Percentiles rank a stretch among this genome's conserved stretches.
These are phyloP conservation scores for Trichoderma sp. DNA, from an alignment of 2,329 filamentous ascomycete genomes.

Conservation along the genomic window DNA sequence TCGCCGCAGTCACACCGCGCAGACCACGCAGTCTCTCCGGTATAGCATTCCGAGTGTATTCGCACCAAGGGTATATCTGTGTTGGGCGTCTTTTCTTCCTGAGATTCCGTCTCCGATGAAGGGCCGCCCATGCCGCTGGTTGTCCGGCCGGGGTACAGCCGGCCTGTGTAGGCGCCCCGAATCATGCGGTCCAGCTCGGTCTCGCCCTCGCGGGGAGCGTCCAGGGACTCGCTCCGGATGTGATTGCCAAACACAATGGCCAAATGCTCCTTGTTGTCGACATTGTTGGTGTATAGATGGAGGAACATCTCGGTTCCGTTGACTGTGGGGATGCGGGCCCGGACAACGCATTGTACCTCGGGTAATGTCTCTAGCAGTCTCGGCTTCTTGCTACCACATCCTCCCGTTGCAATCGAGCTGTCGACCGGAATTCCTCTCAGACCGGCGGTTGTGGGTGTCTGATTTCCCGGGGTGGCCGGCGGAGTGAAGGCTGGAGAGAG, in stretches of 20 bases:
- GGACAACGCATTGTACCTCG: slow-evolving; percentile 87
- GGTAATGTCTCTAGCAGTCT: slow-evolving; percentile 74
- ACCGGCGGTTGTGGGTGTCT: slow-evolving; percentile 46
- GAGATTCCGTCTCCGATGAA: slow-evolving; percentile 28
- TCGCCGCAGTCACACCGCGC: slow-evolving; percentile 97
- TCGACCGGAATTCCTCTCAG: slow-evolving; percentile 60
- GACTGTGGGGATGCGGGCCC: slow-evolving; percentile 91
- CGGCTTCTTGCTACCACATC: slow-evolving; percentile 63
- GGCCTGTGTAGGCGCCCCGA: slow-evolving; percentile 85
- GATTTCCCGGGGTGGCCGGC: slow-evolving; percentile 60
- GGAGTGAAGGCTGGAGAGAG: slow-evolving; percentile 86
- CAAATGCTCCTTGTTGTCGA: slow-evolving; percentile 92
- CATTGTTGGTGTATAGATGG: slow-evolving; percentile 88
- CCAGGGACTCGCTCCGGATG: slow-evolving; percentile 72
- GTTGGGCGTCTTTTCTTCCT: slow-evolving; percentile 15
- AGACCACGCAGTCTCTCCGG: slow-evolving; percentile 97
- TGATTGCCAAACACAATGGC: slow-evolving; percentile 92
- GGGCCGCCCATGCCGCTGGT: slow-evolving; percentile 59
- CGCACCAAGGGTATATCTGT: slow-evolving; percentile 67
- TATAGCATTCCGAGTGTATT: slow-evolving; percentile 98
- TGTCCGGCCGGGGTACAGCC: slow-evolving; percentile 79
- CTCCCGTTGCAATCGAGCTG: slow-evolving; percentile 55
- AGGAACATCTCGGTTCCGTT: slow-evolving; percentile 94
- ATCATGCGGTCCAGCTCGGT: slow-evolving; percentile 92
- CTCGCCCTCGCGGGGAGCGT: slow-evolving; percentile 70